Evolutionary conservation across 1,139 yeast genomes (phyloP), one percentile per base, ranked within the genome.

Genomic region (Barnettozyma hawaiiensis): DNA sequence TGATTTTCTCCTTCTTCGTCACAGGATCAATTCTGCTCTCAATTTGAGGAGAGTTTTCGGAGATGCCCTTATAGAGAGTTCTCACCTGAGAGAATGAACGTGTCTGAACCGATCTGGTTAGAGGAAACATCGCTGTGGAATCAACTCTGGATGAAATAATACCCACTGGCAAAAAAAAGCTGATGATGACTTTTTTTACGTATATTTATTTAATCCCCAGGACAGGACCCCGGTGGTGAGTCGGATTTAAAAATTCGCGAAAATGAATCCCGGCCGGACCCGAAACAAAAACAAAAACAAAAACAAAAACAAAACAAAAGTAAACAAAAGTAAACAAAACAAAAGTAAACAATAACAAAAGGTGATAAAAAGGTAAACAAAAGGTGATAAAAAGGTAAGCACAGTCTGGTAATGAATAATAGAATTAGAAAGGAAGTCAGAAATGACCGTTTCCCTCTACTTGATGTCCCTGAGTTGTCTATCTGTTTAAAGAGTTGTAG

Each of bases 391-490:
- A 46, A 46, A 41, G 36, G 40, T 24, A 31, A 32, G 38, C 31
- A 42, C 39, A 29, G 8, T 24, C 18, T 27, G 28, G 21, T 31
- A 5, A 9, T 18, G 7, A 44, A 9, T 18, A 39, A 39, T 19
- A 40, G 44, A 36, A 42, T 32, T 23, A 43, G 34, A 38, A 43
- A 29, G 26, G 43, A 40, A 19, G 29, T 31, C 3, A 47, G 49
- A 18, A 46, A 44, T 8, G 71, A 66, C 45, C 57, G 70, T 4
- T 85, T 85, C 58, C 95, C 95, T 0, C 58, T 84, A 9, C 68
- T 86, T 26, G 89, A 81, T 39, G 61, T 74, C 27, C 66, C 73
- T 36, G 95, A 86, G 57, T 70, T 85, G 23, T 73, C 80, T 2
- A 64, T 70, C 12, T 79, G 85, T 55, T 63, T 84, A 27, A 78